Evolutionary conservation across 768 basidiomycete species (phyloP), one percentile per base, ranked within the genome.

Genomic region (Asterophora lycoperdoides): DNA sequence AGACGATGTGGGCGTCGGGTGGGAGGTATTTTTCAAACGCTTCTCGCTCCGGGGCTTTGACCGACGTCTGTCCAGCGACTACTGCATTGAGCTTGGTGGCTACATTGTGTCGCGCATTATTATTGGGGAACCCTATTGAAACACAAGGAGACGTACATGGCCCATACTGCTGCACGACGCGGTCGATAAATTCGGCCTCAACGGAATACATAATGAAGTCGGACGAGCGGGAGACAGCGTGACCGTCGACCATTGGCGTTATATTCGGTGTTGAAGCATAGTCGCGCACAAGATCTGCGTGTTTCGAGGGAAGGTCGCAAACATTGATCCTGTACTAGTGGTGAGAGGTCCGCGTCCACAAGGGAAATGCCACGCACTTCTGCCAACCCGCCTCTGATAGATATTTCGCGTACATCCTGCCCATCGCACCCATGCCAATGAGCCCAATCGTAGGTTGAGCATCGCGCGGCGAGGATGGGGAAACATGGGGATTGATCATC

Each of bases 401-500:
- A n/a, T 72, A 64, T 14, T 75, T 77, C 0, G 93, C 92, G 64
- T 97, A 98, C 93, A 98, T 92, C 60, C 72, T 74, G 2, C 95
- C 95, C 95, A 98, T 98, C 42, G 89, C 89, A 0, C 94, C 94
- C 93, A 97, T 96, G 2, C 95, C 94, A 53, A 96, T 96, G 44
- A 96, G 72, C 1, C 94, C 94, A 33, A 98, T 88, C 0, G 78
- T 76, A 5, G 90, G 89, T 56, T 93, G 90, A 19, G 56, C 55
- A 51, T 69, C 58, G 23, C 56, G 41, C 8, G 64, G 64, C 5
- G 62, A 61, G n/a, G 61, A 56, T 9, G 72, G 68, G 6, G 68
- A 63, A 20, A 69, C 63, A 47, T 65, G 51, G 10, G 65, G 58
- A 49, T 58, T 51, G 29, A 67, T 48, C 52, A 56, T 60, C 23